phyloP scores from a whole-genome alignment of 495 filamentous ascomycete species.

The Hypoxylon perforatum region DNA sequence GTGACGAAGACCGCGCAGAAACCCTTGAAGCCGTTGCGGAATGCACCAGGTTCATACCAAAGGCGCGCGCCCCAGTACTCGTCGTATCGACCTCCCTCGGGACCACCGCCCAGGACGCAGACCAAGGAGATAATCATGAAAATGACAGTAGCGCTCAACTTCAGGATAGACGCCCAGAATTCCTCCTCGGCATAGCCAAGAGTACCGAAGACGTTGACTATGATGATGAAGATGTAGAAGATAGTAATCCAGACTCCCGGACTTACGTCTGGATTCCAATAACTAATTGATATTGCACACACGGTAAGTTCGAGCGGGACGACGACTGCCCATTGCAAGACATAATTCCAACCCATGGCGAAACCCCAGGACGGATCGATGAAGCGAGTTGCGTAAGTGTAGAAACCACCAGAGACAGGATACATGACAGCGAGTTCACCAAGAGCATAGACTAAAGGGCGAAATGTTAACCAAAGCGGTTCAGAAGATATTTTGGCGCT shows the following conservation, averaged over 20 bases:
- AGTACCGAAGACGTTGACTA: constrained; percentile 78
- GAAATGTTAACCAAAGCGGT: constrained; percentile 8
- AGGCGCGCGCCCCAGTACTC: constrained; percentile 70
- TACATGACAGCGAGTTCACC: constrained; percentile 80
- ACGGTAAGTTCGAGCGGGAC: constrained; percentile 67
- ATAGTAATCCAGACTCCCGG: constrained; percentile 75
- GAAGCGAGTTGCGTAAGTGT: constrained; percentile 77
- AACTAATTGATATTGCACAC: constrained; percentile 64
- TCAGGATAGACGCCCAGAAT: constrained; percentile 63
- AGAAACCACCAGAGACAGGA: constrained; percentile 69
- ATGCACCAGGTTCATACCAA: constrained; percentile 77
- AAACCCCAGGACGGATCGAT: constrained; percentile 85
- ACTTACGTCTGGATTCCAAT: constrained; percentile 63
- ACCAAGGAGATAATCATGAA: constrained; percentile 80
- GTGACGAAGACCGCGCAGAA: constrained; percentile 80
- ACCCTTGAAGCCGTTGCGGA: constrained; percentile 76
- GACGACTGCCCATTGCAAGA: constrained; percentile 71
- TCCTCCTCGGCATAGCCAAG: constrained; percentile 79
- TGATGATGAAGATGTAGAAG: constrained; percentile 63
- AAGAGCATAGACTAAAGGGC: constrained; percentile 68
- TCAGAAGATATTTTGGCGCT: background rate
- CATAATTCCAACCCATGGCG: constrained; percentile 87
- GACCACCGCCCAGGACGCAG: constrained; percentile 74
- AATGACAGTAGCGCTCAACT: constrained; percentile 69
- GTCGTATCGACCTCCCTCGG: constrained; percentile 56